Evolutionary conservation across 2,329 filamentous ascomycete genomes (phyloP).

Genomic region (Cercospora sp.): DNA sequence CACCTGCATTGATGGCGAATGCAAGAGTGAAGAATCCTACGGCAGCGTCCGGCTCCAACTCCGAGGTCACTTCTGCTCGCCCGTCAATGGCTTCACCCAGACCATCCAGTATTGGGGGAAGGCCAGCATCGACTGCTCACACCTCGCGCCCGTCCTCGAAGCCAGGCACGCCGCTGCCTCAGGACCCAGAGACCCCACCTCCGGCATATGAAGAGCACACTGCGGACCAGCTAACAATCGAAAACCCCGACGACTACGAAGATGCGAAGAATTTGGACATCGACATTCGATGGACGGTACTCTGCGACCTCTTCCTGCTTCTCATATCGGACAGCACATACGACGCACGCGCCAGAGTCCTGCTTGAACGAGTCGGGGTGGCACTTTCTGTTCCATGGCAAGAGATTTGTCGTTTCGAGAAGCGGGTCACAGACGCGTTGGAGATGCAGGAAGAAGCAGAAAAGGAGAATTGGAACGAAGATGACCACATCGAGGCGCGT

Average conservation of each 20-base stretch:
- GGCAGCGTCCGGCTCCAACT: constrained; percentile 22
- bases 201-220: constrained; percentile 62
- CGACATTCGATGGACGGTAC: constrained; percentile 92
- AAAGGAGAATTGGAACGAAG: constrained; percentile 97
- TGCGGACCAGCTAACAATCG: constrained; percentile 75
- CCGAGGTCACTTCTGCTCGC: constrained; percentile 37
- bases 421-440: constrained; percentile 90
- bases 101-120: constrained; percentile 26
- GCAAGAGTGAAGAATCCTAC: constrained; percentile 84
- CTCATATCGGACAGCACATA: constrained; percentile 96
- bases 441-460: constrained; percentile 96
- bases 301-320: constrained; percentile 92
- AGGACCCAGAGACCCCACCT: constrained; percentile 36
- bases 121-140: constrained; percentile 23
- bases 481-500: constrained; percentile 85
- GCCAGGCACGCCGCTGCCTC: constrained; percentile 42
- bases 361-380: constrained; percentile 80
- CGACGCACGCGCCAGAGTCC: constrained; percentile 79
- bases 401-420: constrained; percentile 95
- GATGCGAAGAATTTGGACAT: constrained; percentile 86
- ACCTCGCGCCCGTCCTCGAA: constrained; percentile 20
- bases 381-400: constrained; percentile 83
- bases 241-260: constrained; percentile 79
- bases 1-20: constrained; percentile 85
- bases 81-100: constrained; percentile 32